Conservation (phyloP, 2,329 filamentous ascomycete species). For the Coniochaeta pulveracea region DNA sequence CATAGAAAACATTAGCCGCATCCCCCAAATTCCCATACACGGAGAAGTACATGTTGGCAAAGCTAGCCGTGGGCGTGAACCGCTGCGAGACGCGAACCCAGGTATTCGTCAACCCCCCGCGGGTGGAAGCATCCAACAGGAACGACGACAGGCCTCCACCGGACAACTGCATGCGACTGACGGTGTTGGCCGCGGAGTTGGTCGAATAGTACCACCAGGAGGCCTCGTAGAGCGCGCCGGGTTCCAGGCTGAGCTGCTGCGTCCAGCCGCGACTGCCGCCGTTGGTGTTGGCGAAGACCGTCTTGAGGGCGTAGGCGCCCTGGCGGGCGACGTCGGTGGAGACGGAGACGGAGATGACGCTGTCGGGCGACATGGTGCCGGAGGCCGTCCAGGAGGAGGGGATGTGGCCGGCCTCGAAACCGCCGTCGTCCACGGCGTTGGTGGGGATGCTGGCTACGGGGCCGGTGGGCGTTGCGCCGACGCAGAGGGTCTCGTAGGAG, state of each 20-base stretch:
- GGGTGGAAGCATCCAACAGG: too few species aligned
- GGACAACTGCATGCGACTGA: constrained; percentile 1
- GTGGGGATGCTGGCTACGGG: background rate
- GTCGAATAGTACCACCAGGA: constrained; percentile 4
- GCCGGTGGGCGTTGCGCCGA: background rate
- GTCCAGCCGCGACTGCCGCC: background rate
- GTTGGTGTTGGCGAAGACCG: constrained; percentile 2
- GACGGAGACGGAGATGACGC: background rate
- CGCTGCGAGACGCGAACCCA: too few species aligned
- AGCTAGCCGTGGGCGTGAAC: too few species aligned
- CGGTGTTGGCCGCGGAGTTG: background rate
- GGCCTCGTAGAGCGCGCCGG: background rate
- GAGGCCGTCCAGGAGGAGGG: too few species aligned
- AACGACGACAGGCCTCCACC: too few species aligned
- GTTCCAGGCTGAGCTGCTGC: background rate
- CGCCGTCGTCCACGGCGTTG: background rate
- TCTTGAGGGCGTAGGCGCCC: constrained; percentile 3
- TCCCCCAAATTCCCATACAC: too few species aligned
- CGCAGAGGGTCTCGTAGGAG: background rate
- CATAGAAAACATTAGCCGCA: too few species aligned
- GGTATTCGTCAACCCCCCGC: too few species aligned
- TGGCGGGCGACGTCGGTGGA: background rate
- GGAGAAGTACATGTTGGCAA: too few species aligned
- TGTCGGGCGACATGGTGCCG: background rate
- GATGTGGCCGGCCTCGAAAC: constrained; percentile 3